Conservation (phyloP, 148 eudicot genomes). For the Camellia lanceoleosa region DNA sequence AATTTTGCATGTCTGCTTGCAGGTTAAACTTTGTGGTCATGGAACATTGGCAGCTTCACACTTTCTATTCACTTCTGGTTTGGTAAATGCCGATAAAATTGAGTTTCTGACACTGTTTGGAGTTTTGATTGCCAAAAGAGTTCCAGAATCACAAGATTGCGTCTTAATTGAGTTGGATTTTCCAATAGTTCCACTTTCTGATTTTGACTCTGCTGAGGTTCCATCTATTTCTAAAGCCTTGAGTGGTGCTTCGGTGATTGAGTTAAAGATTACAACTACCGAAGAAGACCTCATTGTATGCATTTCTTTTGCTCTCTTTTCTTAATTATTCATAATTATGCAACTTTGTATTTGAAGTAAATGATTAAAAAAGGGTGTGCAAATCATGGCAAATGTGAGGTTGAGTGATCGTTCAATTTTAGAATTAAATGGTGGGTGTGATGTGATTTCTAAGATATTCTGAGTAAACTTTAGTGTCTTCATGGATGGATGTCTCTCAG, state of each 20-base stretch:
- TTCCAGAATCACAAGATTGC: conserved; percentile 24
- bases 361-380: no score
- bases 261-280: conserved; percentile 48
- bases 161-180: conserved; percentile 66
- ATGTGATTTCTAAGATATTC: not conserved
- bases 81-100: conserved; percentile 43
- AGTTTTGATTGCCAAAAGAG: conserved; percentile 61
- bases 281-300: conserved; percentile 55
- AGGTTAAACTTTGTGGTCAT: conserved; percentile 87
- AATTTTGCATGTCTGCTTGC: not conserved
- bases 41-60: conserved; percentile 91
- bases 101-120: conserved; percentile 79
- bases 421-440: not conserved
- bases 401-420: not conserved
- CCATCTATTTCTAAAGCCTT: conserved; percentile 46
- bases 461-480: no score
- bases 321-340: not conserved
- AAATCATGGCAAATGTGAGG: no score
- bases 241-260: conserved; percentile 37
- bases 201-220: conserved; percentile 33
- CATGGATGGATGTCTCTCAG: not conserved
- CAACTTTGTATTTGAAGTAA: not conserved
- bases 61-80: conserved; percentile 55
- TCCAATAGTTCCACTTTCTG: conserved; percentile 43
- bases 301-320: not conserved